Percentiles rank a stretch among this genome's conserved stretches.
phyloP scores from a whole-genome alignment of 257 asterid species.

The Lantana camara region DNA sequence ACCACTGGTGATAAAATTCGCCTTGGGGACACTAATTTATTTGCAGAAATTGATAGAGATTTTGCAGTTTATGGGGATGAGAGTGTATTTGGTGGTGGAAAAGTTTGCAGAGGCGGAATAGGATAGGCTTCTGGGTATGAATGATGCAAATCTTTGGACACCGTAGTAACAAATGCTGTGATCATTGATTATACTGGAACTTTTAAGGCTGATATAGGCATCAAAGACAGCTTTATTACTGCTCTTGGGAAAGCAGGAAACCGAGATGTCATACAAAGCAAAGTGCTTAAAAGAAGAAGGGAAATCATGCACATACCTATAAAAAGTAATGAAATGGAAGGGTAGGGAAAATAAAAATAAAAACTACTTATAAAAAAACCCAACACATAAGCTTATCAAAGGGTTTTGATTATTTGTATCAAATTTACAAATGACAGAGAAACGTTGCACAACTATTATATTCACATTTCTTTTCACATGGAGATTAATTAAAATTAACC shows the following conservation, averaged over 20 bases:
- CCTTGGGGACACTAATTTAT: slow-evolving; percentile 85
- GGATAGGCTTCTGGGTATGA: slow-evolving; percentile 86
- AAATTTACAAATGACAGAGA: too few species aligned
- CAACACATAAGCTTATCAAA: too few species aligned
- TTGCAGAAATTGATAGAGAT: slow-evolving; percentile 89
- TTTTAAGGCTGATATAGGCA: slow-evolving; percentile 91
- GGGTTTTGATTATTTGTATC: too few species aligned
- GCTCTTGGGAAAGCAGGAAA: slow-evolving; percentile 90
- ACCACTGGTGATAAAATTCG: slow-evolving; percentile 86
- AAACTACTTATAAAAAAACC: too few species aligned
- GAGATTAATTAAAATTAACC: too few species aligned
- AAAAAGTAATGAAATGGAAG: too few species aligned
- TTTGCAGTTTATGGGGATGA: slow-evolving; percentile 81
- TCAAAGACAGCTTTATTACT: slow-evolving; percentile 69
- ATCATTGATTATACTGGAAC: slow-evolving; percentile 88
- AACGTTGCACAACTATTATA: too few species aligned
- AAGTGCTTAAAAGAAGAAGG: too few species aligned
- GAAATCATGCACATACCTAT: too few species aligned
- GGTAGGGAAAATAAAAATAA: too few species aligned
- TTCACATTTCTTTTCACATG: too few species aligned
- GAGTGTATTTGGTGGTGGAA: slow-evolving; percentile 97
- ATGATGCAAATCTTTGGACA: slow-evolving; percentile 62
- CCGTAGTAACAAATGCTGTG: slow-evolving; percentile 92
- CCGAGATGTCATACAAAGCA: slow-evolving; percentile 85
- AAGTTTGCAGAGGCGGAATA: slow-evolving; percentile 90